Evolutionary conservation across 2,329 filamentous ascomycete genomes (phyloP).

Genomic region (Pseudogymnoascus sp.): DNA sequence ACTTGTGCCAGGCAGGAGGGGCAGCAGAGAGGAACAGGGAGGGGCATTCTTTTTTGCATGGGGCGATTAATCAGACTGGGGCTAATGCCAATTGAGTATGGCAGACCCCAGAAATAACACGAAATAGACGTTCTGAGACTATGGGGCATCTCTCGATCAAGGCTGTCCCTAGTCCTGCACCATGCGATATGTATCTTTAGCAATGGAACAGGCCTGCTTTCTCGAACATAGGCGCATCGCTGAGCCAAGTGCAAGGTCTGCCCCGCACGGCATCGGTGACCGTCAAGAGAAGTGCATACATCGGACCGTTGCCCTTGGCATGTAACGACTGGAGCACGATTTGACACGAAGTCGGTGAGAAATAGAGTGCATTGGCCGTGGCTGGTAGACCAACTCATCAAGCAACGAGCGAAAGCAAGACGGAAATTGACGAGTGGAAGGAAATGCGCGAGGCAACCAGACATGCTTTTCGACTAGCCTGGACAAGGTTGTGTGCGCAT

Average conservation of each 20-base stretch:
- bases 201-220: not conserved
- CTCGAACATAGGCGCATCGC: slow-evolving; percentile 10
- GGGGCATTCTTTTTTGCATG: not conserved
- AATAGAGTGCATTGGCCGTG: slow-evolving; percentile 29
- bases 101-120: slow-evolving; percentile 7
- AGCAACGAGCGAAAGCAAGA: slow-evolving; percentile 10
- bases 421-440: slow-evolving; percentile 14
- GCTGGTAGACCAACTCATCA: slow-evolving; percentile 21
- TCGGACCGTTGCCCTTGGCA: slow-evolving; percentile 22
- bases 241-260: not conserved
- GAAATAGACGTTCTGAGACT: slow-evolving; percentile 8
- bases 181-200: slow-evolving; percentile 10
- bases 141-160: slow-evolving; percentile 4
- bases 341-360: slow-evolving; percentile 33
- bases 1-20: not conserved
- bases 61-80: slow-evolving; percentile 3
- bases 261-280: slow-evolving; percentile 10
- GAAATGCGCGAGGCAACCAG: slow-evolving; percentile 23
- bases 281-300: slow-evolving; percentile 17
- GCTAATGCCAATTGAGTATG: slow-evolving; percentile 6
- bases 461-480: slow-evolving; percentile 26
- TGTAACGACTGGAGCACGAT: slow-evolving; percentile 30
- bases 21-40: not conserved
- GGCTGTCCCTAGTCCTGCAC: not conserved
- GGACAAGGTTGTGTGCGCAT: slow-evolving; percentile 41